phyloP scores from a whole-genome alignment of 345 rosid genomes.

The Populus deltoides region DNA sequence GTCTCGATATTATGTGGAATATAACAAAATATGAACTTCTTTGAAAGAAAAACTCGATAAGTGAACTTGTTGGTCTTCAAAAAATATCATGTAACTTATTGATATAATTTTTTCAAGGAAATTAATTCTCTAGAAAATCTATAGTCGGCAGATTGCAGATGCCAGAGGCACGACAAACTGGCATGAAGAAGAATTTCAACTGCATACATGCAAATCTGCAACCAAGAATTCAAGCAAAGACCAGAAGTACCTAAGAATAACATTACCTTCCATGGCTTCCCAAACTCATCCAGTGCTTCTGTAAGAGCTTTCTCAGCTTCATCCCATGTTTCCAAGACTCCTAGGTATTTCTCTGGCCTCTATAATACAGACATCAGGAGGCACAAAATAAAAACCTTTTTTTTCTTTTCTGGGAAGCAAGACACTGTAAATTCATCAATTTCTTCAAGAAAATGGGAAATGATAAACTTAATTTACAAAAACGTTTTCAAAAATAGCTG shows the following conservation, averaged over 20 bases:
- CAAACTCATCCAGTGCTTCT: slow-evolving; percentile 71
- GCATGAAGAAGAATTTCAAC: background rate
- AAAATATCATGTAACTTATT: too few relatives aligned
- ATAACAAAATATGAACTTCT: too few relatives aligned
- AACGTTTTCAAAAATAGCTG: background rate
- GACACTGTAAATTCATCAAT: background rate
- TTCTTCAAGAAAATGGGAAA: background rate
- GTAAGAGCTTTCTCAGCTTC: slow-evolving; percentile 84
- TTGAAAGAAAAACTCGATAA: too few relatives aligned
- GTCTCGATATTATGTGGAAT: too few relatives aligned
- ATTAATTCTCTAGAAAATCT: background rate
- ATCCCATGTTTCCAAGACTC: slow-evolving; percentile 76
- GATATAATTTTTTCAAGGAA: too few relatives aligned
- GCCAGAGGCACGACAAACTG: background rate
- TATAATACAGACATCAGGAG: slow-evolving; percentile 25
- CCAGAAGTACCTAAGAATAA: background rate
- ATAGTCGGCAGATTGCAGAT: background rate
- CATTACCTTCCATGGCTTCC: slow-evolving; percentile 82
- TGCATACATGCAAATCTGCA: background rate
- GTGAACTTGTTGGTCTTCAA: too few relatives aligned
- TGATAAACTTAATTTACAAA: background rate
- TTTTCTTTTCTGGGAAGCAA: background rate
- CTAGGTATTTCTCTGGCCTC: slow-evolving; percentile 97
- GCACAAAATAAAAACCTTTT: background rate
- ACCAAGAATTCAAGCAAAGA: background rate